phyloP scores from a whole-genome alignment of 257 asterid genomes.

The Voacanga thouarsii region DNA sequence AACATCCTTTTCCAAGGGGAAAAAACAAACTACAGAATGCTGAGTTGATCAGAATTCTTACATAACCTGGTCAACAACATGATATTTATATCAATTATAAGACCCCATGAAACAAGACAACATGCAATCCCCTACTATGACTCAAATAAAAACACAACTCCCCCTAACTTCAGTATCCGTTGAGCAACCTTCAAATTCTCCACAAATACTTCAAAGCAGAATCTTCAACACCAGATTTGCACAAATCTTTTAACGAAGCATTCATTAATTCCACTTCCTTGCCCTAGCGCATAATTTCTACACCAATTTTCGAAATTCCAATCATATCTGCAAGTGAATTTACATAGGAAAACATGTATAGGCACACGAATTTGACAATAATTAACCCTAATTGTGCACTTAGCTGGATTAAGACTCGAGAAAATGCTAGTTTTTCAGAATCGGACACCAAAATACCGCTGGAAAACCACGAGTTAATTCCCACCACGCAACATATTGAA shows the following conservation, averaged over 20 bases:
- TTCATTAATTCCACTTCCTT: too few relatives aligned
- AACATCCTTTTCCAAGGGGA: not conserved
- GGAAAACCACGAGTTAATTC: not conserved
- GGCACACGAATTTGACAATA: not conserved
- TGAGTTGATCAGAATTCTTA: not conserved
- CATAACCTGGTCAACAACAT: not conserved
- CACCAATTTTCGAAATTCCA: not conserved
- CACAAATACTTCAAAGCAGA: not conserved
- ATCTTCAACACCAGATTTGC: not conserved
- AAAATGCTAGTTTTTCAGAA: not conserved
- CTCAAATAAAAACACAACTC: not conserved
- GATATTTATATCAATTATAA: not conserved
- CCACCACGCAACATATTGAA: not conserved
- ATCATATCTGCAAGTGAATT: not conserved
- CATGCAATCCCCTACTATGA: not conserved
- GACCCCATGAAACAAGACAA: not conserved
- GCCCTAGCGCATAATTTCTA: not conserved
- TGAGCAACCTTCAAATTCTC: not conserved
- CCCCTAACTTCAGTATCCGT: not conserved
- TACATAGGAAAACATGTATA: not conserved
- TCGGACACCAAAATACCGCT: not conserved
- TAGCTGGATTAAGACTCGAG: not conserved
- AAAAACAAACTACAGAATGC: not conserved
- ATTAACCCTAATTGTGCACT: not conserved
- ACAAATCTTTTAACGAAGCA: too few relatives aligned